Percentiles rank a stretch among this genome's conserved stretches.
phyloP scores from a whole-genome alignment of 1,284 basidiomycete genomes.

The Tetrapyrgos nigripes region DNA sequence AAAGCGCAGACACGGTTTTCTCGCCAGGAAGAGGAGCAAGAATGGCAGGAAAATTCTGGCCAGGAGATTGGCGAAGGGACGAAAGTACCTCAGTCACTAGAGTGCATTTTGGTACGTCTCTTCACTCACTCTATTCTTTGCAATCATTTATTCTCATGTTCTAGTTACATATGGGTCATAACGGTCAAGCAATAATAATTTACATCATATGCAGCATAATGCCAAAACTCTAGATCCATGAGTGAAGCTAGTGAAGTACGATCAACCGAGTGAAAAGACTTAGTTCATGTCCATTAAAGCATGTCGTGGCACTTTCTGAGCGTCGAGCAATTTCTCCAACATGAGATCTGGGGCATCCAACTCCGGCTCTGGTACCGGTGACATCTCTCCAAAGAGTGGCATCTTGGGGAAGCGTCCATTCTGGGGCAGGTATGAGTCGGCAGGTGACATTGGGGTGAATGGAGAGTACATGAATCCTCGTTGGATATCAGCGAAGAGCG shows the following conservation, averaged over 20 bases:
- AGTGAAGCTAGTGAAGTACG: background rate
- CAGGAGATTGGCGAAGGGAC: conserved; percentile 10
- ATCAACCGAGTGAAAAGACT: background rate
- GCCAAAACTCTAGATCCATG: background rate
- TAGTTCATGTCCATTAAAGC: background rate
- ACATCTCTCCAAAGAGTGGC: background rate
- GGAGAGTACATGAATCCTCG: conserved; percentile 72
- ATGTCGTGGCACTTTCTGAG: background rate
- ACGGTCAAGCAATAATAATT: background rate
- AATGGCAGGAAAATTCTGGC: conserved; percentile 13
- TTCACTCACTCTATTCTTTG: too few species aligned
- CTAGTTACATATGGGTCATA: background rate
- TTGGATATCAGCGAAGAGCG: conserved; percentile 70
- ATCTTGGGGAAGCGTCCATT: background rate
- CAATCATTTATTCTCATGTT: background rate
- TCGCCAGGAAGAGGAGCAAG: conserved; percentile 13
- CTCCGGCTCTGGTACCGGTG: background rate
- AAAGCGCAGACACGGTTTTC: conserved; percentile 13
- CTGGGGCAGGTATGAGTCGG: conserved; percentile 50
- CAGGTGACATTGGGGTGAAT: conserved; percentile 62
- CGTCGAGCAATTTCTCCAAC: background rate
- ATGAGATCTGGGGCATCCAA: background rate
- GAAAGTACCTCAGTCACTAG: conserved; percentile 13
- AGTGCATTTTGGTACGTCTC: background rate
- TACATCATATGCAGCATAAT: background rate